A percentile compares a stretch with the other conserved stretches of the same genome.
Evolutionary conservation across 78 protist genomes (phyloP).

Genomic region (Dictyostelium citrinum): DNA sequence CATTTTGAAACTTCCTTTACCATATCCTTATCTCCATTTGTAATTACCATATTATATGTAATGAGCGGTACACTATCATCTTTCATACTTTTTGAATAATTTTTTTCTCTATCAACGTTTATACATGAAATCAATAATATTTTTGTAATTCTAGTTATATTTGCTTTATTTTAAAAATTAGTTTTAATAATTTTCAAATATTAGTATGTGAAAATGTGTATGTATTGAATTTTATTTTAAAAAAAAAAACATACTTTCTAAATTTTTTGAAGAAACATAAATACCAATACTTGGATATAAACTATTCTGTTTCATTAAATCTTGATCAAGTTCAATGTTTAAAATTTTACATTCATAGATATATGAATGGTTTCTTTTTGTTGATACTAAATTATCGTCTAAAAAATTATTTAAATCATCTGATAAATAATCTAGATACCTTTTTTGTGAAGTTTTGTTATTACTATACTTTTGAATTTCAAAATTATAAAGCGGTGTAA

Average conservation of each 20-base stretch:
- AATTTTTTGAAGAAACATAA: background rate
- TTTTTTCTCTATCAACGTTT: too few species aligned
- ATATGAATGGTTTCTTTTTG: background rate
- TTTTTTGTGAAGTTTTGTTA: background rate
- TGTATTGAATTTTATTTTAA: too few species aligned
- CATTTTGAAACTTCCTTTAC: background rate
- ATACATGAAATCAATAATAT: background rate
- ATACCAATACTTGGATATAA: background rate
- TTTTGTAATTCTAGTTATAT: background rate
- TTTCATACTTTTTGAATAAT: too few species aligned
- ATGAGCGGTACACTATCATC: background rate
- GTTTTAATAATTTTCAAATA: background rate
- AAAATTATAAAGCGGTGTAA: background rate
- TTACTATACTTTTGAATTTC: background rate
- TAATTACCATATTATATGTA: background rate
- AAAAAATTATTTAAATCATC: background rate
- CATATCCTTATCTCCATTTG: background rate
- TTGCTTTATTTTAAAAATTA: background rate
- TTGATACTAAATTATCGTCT: background rate
- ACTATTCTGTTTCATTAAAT: background rate
- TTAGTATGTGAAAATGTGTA: too few species aligned
- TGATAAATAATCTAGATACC: background rate
- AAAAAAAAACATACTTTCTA: background rate
- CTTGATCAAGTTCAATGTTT: background rate
- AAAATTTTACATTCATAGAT: background rate